phyloP scores from a whole-genome alignment of 73 alveolate genomes.

The Paramecium primaurelia region DNA sequence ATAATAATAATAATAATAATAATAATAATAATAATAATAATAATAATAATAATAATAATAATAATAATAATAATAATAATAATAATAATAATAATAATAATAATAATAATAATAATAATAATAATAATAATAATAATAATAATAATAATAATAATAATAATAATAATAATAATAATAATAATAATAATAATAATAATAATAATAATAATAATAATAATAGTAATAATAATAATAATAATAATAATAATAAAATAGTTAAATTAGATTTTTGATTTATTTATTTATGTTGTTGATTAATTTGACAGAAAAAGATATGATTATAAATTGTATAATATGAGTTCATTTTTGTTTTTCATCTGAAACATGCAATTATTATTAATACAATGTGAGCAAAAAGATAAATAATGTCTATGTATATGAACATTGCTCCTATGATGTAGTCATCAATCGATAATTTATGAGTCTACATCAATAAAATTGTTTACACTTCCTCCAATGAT shows the following conservation, averaged over 20 bases:
- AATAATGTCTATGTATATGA: slow-evolving; percentile 64
- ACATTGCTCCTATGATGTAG: slow-evolving; percentile 66
- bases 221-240: not conserved
- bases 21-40: too few relatives aligned
- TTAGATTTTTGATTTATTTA: not conserved
- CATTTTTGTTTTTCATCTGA: not conserved
- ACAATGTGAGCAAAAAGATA: slow-evolving; percentile 48
- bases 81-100: too few relatives aligned
- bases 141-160: too few relatives aligned
- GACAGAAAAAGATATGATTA: not conserved
- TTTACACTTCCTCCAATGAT: slow-evolving; percentile 47
- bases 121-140: too few relatives aligned
- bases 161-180: too few relatives aligned
- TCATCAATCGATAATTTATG: slow-evolving; percentile 64
- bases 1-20: too few relatives aligned
- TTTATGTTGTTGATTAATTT: not conserved
- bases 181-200: too few relatives aligned
- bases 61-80: too few relatives aligned
- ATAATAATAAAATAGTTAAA: not conserved
- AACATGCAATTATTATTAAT: not conserved
- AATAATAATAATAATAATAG: too few relatives aligned
- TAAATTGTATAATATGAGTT: not conserved
- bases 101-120: too few relatives aligned
- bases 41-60: too few relatives aligned
- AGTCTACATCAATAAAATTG: not conserved